phyloP scores from a whole-genome alignment of 257 asterid species.

The Nicotiana tomentosiformis region DNA sequence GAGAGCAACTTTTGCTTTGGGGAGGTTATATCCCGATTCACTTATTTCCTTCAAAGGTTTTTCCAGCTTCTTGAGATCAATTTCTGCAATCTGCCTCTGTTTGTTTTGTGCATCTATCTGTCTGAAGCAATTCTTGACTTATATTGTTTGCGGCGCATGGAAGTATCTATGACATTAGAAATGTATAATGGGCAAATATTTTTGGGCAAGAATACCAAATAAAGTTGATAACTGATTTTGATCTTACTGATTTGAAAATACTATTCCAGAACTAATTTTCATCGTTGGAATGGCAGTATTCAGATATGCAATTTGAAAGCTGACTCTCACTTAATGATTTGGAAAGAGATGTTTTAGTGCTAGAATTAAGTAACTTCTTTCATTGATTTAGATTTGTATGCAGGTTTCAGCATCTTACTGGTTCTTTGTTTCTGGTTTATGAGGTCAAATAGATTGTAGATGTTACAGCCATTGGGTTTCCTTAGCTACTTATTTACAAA shows the following conservation, averaged over 20 bases:
- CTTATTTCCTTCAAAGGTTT: constrained; percentile 23
- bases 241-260: background rate
- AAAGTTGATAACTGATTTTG: background rate
- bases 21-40: constrained; percentile 70
- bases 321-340: background rate
- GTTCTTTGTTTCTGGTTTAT: background rate
- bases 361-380: background rate
- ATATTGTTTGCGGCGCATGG: background rate
- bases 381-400: background rate
- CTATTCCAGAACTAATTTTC: background rate
- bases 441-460: background rate
- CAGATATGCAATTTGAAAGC: background rate
- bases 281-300: background rate
- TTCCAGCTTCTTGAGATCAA: constrained; percentile 22
- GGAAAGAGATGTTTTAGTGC: background rate
- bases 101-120: background rate
- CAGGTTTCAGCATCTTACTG: background rate
- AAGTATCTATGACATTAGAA: background rate
- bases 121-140: background rate
- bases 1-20: constrained; percentile 99
- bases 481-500: constrained; percentile 32
- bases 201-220: background rate
- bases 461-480: constrained; percentile 11
- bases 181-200: background rate
- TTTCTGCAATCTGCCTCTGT: constrained; percentile 9